Percentiles rank a stretch among this genome's conserved stretches.
Conservation (phyloP, 2,329 filamentous ascomycete species). For the Cyphellophora europaea region DNA sequence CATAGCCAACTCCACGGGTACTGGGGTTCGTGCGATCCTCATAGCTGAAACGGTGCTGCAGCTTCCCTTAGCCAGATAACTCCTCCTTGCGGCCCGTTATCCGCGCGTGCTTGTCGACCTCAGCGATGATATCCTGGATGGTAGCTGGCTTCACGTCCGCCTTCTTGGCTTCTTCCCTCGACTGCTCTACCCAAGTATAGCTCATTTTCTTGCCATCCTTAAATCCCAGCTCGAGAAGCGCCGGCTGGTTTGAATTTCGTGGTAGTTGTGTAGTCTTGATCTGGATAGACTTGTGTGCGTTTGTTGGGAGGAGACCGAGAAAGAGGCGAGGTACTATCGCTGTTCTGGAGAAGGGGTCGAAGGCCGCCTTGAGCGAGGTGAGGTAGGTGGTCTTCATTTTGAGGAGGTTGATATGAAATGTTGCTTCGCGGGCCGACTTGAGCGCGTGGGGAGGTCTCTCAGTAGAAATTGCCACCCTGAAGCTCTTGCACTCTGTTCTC, state of each 20-base stretch:
- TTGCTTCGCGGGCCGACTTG: not conserved
- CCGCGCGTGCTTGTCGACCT: conserved; percentile 84
- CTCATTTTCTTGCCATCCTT: conserved; percentile 91
- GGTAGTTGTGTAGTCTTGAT: conserved; percentile 71
- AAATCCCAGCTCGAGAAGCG: conserved; percentile 70
- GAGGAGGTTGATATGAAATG: not conserved
- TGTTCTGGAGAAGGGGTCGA: conserved; percentile 80
- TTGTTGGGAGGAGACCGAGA: conserved; percentile 72
- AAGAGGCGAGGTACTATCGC: conserved; percentile 81
- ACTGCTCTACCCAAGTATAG: conserved; percentile 32
- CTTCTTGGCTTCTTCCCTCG: conserved; percentile 21
- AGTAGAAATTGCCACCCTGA: too few relatives aligned
- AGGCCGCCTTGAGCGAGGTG: conserved; percentile 72
- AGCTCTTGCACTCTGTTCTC: too few relatives aligned
- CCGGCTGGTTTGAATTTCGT: conserved; percentile 51
- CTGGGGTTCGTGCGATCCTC: too few relatives aligned
- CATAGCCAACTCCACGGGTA: too few relatives aligned
- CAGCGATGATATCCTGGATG: conserved; percentile 79
- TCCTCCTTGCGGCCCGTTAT: conserved; percentile 74
- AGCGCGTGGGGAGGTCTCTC: too few relatives aligned
- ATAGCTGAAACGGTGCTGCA: too few relatives aligned
- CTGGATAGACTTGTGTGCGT: conserved; percentile 64
- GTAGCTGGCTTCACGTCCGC: conserved; percentile 50
- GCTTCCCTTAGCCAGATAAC: conserved; percentile 43
- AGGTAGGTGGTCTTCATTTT: conserved; percentile 22